Base-by-base conservation (phyloP, 2,329 filamentous ascomycete genomes). In the Trichoderma koningiopsis region DNA sequence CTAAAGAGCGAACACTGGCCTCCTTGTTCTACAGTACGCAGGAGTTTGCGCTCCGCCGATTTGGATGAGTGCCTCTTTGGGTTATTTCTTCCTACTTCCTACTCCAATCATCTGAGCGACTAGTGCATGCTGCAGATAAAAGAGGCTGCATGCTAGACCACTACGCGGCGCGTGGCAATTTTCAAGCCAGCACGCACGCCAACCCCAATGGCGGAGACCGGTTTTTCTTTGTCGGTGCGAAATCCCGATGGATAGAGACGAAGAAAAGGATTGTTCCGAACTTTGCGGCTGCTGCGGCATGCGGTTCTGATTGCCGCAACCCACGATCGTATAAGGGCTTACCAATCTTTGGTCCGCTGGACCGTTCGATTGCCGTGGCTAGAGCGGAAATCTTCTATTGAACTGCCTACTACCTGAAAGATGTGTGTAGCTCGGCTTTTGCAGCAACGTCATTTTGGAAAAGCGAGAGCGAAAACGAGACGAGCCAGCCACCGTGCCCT, bases 131-230 rank as follows among this genome's bases (percentile, higher is more conserved):
- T 47, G 14, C 63, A 66, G 35, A 49, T 11, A 47, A 27, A 57
- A 56, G 37, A 58, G 53, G 63, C 53, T 66, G 53, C 63, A 43
- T 58, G 63, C 63, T 66, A 66, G 24, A 56, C 37, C 14, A 57
- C 40, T 29, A 22, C 37, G 63, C 31, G 63, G 63, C 53, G 63
- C 53, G 63, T 66, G 63, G 63, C 63, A 29, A 66, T 57, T 57
- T 10, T 16, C 40, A 19, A 31, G 63, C 37, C 5, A 43, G 29
- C 27, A 49, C 63, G 29, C 27, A 49, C 63, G 53, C 63, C 63
- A 47, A 24, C n/a, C 52, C 53, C 63, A 58, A 29, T 49, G 37
- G 37, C 52, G 37, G 63, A 53, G 27, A 66, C 35, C 4, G 16
- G 27, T 27, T 27, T 27, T 49, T 55, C 31, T n/a, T 19, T 43